A percentile compares a stretch with the other conserved stretches of the same genome.
Evolutionary conservation across 139 green algal genomes (phyloP).

Genomic region (Volvox africanus): DNA sequence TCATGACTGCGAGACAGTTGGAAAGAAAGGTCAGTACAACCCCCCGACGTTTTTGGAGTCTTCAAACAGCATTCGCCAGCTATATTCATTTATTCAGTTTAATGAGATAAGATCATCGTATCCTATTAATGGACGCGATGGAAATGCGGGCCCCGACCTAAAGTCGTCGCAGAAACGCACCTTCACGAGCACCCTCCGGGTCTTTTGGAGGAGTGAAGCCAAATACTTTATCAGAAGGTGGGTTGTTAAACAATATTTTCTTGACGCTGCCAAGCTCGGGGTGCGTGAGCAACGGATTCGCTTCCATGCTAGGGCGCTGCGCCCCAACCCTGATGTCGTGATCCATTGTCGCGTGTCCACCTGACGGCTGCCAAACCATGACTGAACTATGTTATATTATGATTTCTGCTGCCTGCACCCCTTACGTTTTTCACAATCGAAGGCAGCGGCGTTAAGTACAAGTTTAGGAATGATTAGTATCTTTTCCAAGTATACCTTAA

Average conservation of each 20-base stretch:
- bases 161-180: background rate
- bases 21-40: background rate
- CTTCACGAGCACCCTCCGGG: slow-evolving; percentile 52
- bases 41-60: background rate
- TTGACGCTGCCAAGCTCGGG: slow-evolving; percentile 43
- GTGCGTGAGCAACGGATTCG: slow-evolving; percentile 46
- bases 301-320: slow-evolving; percentile 32
- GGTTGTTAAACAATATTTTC: slow-evolving; percentile 42
- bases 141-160: background rate
- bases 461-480: too few species aligned
- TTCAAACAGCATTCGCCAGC: background rate
- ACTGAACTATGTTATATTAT: too few species aligned
- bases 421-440: too few species aligned
- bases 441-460: too few species aligned
- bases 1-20: slow-evolving; percentile 43
- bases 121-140: background rate
- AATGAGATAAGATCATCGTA: background rate
- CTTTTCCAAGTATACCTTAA: too few species aligned
- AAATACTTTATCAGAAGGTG: slow-evolving; percentile 51
- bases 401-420: too few species aligned
- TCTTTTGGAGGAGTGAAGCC: slow-evolving; percentile 43
- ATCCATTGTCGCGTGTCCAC: background rate
- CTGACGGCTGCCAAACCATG: slow-evolving; percentile 50
- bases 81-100: background rate
- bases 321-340: slow-evolving; percentile 23